Conservation (phyloP, 1,139 yeast species). For the Suhomyces atakaporum region DNA sequence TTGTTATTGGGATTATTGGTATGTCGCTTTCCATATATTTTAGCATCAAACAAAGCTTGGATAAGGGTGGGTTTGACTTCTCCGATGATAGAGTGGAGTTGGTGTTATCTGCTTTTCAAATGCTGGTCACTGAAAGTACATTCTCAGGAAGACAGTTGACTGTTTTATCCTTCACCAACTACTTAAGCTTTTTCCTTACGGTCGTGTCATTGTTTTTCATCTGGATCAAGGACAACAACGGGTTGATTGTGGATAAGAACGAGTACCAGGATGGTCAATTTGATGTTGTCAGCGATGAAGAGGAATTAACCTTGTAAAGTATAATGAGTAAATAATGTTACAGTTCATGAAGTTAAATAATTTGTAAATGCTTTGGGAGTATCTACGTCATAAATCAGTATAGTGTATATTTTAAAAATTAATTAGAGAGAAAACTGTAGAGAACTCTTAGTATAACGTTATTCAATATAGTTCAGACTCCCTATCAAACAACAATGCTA, state of each 20-base stretch:
- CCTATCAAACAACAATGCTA: too few relatives aligned
- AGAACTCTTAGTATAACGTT: too few relatives aligned
- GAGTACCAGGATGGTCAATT: conserved; percentile 23
- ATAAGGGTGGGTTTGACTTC: not conserved
- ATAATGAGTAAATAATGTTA: not conserved
- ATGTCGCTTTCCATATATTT: conserved; percentile 6
- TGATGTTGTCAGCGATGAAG: conserved; percentile 26
- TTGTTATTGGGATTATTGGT: conserved; percentile 18
- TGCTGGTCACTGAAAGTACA: conserved; percentile 4
- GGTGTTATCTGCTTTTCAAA: conserved; percentile 3
- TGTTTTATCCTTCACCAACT: conserved; percentile 18
- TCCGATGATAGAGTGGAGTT: conserved; percentile 1
- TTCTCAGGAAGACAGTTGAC: conserved; percentile 1
- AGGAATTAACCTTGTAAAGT: conserved; percentile 8
- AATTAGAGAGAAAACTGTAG: too few relatives aligned
- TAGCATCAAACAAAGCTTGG: not conserved
- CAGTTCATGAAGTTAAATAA: not conserved
- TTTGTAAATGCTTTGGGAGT: too few relatives aligned
- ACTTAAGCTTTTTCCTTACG: conserved; percentile 20
- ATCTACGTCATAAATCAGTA: too few relatives aligned
- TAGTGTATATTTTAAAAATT: too few relatives aligned
- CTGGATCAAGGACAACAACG: conserved; percentile 41
- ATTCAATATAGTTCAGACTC: too few relatives aligned
- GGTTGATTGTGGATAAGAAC: conserved; percentile 29
- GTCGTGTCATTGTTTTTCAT: conserved; percentile 30